These are phyloP conservation scores for Suhomyces vadensis DNA, from an alignment of 805 yeast genomes.

Conservation along the genomic window DNA sequence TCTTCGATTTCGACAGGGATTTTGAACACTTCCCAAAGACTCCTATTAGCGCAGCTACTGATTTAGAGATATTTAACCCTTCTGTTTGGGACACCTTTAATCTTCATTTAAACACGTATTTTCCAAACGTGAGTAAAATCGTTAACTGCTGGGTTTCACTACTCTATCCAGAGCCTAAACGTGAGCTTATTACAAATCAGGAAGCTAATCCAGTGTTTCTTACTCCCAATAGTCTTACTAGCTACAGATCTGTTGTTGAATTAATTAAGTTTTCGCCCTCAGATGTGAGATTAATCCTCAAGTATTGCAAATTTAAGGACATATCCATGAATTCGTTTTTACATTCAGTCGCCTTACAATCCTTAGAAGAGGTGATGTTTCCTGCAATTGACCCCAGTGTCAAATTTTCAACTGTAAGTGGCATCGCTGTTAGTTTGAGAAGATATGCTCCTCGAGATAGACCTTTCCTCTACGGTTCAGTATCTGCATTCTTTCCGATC, in stretches of 20 bases:
- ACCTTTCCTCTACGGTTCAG: constrained; percentile 1
- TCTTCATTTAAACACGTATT: too few relatives aligned
- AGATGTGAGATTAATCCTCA: constrained; percentile 1
- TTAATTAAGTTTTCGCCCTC: neutral
- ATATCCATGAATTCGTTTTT: constrained; percentile 14
- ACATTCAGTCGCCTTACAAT: constrained; percentile 8
- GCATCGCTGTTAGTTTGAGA: constrained; percentile 11
- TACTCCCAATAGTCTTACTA: neutral
- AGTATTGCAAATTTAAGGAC: constrained; percentile 8
- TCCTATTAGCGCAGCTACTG: neutral
- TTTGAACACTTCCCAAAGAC: neutral
- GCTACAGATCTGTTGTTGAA: neutral
- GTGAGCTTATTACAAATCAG: neutral
- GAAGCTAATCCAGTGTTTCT: neutral
- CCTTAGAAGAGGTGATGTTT: constrained; percentile 10
- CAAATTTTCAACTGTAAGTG: constrained; percentile 7
- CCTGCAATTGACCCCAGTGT: neutral
- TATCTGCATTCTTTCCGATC: constrained; percentile 1
- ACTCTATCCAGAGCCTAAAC: too few relatives aligned
- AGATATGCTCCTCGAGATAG: constrained; percentile 5
- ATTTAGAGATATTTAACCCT: neutral
- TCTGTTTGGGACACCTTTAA: too few relatives aligned
- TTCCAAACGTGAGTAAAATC: too few relatives aligned
- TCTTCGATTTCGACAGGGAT: neutral
- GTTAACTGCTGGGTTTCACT: too few relatives aligned